phyloP scores from a whole-genome alignment of 176 grass and related monocot genomes.

The Dendrocalamus sinicus region DNA sequence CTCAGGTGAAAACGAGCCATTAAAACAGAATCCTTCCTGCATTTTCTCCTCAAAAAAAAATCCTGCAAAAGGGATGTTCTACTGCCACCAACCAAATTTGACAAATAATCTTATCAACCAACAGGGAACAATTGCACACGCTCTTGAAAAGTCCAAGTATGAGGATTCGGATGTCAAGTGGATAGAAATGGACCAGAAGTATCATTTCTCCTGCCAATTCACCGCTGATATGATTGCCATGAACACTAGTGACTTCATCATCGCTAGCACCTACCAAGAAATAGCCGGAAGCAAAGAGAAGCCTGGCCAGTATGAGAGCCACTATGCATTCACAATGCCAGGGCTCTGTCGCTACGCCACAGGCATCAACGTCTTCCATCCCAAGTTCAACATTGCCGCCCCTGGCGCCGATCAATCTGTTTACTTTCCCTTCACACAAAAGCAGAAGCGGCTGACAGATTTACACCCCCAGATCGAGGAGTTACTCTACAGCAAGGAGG shows the following conservation, averaged over 20 bases:
- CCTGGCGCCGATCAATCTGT: conserved; percentile 91
- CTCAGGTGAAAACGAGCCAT: conserved; percentile 58
- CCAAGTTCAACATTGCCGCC: conserved; percentile 93
- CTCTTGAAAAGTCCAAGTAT: conserved; percentile 97
- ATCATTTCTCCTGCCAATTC: conserved; percentile 98
- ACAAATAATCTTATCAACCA: neutral
- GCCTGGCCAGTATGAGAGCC: conserved; percentile 82
- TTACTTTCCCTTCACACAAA: conserved; percentile 95
- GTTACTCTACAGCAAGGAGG: conserved; percentile 75
- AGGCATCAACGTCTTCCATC: conserved; percentile 91
- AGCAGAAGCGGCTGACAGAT: conserved; percentile 72
- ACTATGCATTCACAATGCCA: conserved; percentile 86
- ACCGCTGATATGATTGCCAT: conserved; percentile 97
- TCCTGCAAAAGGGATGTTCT: neutral
- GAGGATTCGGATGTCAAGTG: conserved; percentile 91
- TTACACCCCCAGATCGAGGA: conserved; percentile 86
- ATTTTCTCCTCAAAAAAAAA: no score
- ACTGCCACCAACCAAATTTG: neutral
- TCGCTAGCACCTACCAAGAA: conserved; percentile 94
- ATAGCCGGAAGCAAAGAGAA: conserved; percentile 98
- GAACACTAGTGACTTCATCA: conserved; percentile 94
- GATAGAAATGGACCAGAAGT: conserved; percentile 80
- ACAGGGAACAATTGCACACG: conserved; percentile 93
- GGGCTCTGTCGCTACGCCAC: conserved; percentile 79
- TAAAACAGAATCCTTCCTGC: no score